A percentile compares a stretch with the other conserved stretches of the same genome.
phyloP scores from a whole-genome alignment of 805 yeast species.

The Yamadazyma endophytica region DNA sequence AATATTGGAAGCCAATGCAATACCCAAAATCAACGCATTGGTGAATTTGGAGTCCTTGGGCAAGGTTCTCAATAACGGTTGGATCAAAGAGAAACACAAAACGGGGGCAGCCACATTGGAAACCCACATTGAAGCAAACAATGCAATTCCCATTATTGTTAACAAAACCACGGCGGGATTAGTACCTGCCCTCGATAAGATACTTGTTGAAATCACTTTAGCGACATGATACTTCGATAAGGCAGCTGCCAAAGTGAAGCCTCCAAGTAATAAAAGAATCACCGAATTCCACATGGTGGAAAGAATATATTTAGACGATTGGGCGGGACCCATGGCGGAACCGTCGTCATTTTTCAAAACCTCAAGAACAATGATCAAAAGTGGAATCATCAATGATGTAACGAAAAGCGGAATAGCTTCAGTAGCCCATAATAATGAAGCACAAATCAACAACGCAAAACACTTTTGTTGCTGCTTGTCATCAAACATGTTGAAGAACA shows the following conservation, averaged over 20 bases:
- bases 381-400: conserved; percentile 80
- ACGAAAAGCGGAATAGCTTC: conserved; percentile 90
- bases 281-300: conserved; percentile 53
- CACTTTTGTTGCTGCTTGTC: conserved; percentile 41
- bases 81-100: conserved; percentile 47
- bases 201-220: conserved; percentile 45
- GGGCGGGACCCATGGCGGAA: conserved; percentile 37
- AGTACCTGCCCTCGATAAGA: conserved; percentile 47
- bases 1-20: conserved; percentile 48
- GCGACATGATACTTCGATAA: conserved; percentile 52
- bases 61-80: conserved; percentile 43
- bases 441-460: conserved; percentile 74
- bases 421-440: conserved; percentile 92
- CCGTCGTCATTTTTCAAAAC: conserved; percentile 59
- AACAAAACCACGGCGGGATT: conserved; percentile 45
- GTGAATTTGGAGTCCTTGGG: conserved; percentile 39
- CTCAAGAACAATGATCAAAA: conserved; percentile 68
- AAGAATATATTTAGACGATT: conserved; percentile 42
- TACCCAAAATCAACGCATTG: conserved; percentile 41
- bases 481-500: conserved; percentile 27
- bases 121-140: conserved; percentile 56
- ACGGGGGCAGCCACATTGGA: conserved; percentile 57
- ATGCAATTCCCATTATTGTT: conserved; percentile 48
- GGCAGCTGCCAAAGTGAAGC: conserved; percentile 53
- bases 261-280: conserved; percentile 48